Evolutionary conservation across 2,329 filamentous ascomycete genomes (phyloP).

Genomic region (Coleophoma cylindrospora): DNA sequence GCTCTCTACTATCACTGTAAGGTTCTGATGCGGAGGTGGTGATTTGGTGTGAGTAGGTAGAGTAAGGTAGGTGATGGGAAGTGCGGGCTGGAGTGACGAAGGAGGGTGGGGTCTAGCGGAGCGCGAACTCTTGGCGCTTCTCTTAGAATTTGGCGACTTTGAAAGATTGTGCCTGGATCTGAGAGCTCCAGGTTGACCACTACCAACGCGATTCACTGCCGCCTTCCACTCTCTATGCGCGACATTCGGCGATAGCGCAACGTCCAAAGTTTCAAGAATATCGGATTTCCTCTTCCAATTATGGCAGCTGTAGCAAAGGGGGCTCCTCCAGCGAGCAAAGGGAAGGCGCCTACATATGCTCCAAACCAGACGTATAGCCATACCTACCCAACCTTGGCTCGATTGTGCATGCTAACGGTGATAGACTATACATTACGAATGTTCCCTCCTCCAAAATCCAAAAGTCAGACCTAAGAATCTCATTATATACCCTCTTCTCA

Average conservation of each 20-base stretch:
- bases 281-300: not conserved
- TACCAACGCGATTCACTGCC: too few species aligned
- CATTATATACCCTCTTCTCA: conserved; percentile 89
- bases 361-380: conserved; percentile 71
- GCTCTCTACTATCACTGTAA: conserved; percentile 88
- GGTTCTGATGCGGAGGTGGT: not conserved
- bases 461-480: conserved; percentile 80
- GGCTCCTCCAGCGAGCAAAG: conserved; percentile 30
- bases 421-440: conserved; percentile 83
- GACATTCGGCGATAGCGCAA: too few species aligned
- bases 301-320: conserved; percentile 16
- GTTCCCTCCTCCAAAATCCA: conserved; percentile 81
- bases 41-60: not conserved
- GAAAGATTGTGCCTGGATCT: not conserved
- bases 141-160: not conserved
- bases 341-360: conserved; percentile 48
- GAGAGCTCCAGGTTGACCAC: too few species aligned
- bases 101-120: not conserved
- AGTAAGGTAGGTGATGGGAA: not conserved
- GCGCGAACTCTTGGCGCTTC: not conserved
- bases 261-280: too few species aligned
- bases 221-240: too few species aligned
- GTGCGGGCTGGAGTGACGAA: conserved; percentile 3
- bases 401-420: conserved; percentile 9
- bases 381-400: conserved; percentile 1